Evolutionary conservation across 257 asterid genomes (phyloP), one percentile per base, ranked within the genome.

Genomic region (Nyctanthes arbortristis): DNA sequence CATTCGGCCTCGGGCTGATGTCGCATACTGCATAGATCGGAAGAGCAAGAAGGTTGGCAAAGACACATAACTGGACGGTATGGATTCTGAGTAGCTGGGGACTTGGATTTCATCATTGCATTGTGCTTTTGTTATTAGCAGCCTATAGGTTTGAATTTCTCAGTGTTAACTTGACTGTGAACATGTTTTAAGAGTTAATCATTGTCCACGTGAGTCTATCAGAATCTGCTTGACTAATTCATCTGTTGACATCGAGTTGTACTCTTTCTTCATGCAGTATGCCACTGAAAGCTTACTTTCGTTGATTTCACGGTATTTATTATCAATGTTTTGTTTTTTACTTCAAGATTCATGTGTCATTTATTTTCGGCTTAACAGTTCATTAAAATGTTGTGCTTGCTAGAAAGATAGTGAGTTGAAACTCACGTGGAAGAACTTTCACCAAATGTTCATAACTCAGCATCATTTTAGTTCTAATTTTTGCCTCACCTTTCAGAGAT

Each of bases 51-150:
- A 77, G 98, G 77, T 79, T 93, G 88, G 88, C 89, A 1, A 93
- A 93, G 89, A 93, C 98, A 3, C 96, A 77, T 79, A 91, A 91
- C 65, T 93, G 98, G 98, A 93, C 96, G 95, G 98, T 91, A 90
- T 75, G 80, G 55, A 78, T 67, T 63, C 61, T 65, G 65, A 37
- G 67, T 25, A 60, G 18, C 25, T 45, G 54, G 18, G 22, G 29
- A n/a, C 65, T 22, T 58, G 62, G 47, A 22, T 65, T 57, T 40
- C 22, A 66, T 61, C 63, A 40, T 45, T 49, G 45, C 22, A 54
- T 78, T 29, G 7, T 55, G n/a, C 47, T 3, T 12, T 65, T 34
- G 7, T 78, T 57, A 30, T 49, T 57, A 40, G 49, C 40, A n/a
- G n/a, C 36, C 62, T 61, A 16, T 52, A 24, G 32, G 28, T 69